A percentile compares a stretch with the other conserved stretches of the same genome.
Conservation (phyloP, 2,329 filamentous ascomycete genomes). For the Alternaria sp. region DNA sequence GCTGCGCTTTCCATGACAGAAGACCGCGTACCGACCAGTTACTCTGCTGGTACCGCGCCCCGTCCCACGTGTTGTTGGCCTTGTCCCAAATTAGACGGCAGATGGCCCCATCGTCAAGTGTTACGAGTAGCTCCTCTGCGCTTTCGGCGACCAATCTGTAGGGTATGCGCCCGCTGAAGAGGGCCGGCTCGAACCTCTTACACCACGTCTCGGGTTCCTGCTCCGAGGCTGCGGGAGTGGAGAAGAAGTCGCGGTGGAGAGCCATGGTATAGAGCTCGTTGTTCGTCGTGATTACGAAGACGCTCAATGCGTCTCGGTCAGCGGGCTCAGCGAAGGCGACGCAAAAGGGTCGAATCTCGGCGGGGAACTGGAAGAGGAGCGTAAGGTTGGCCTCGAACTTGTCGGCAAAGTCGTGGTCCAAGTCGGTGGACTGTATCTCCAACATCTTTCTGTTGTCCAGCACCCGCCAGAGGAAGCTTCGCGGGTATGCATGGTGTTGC, state of each 20-base stretch:
- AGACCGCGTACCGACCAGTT: slow-evolving; percentile 72
- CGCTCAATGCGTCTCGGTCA: slow-evolving; percentile 78
- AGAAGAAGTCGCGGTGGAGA: slow-evolving; percentile 84
- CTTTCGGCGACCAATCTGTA: slow-evolving; percentile 82
- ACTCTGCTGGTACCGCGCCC: slow-evolving; percentile 76
- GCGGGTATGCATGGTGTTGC: slow-evolving; percentile 76
- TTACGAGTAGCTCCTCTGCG: slow-evolving; percentile 78
- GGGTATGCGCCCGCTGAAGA: slow-evolving; percentile 78
- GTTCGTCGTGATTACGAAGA: slow-evolving; percentile 81
- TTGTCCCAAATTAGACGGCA: slow-evolving; percentile 64
- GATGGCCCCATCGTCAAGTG: slow-evolving; percentile 81
- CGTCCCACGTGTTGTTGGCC: slow-evolving; percentile 66
- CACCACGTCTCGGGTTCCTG: slow-evolving; percentile 78
- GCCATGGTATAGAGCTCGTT: slow-evolving; percentile 84
- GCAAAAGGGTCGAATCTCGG: slow-evolving; percentile 77
- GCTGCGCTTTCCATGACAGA: slow-evolving; percentile 71
- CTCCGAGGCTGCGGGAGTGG: slow-evolving; percentile 73
- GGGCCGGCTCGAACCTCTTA: slow-evolving; percentile 76
- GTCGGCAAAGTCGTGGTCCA: slow-evolving; percentile 73
- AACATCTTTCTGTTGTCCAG: slow-evolving; percentile 81
- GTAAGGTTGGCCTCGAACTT: slow-evolving; percentile 75
- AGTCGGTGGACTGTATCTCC: slow-evolving; percentile 83
- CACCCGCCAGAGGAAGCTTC: slow-evolving; percentile 90
- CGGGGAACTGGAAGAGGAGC: slow-evolving; percentile 79
- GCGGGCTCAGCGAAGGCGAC: slow-evolving; percentile 83